Conservation (phyloP, 2,329 filamentous ascomycete species). For the Lecanicillium sp. region DNA sequence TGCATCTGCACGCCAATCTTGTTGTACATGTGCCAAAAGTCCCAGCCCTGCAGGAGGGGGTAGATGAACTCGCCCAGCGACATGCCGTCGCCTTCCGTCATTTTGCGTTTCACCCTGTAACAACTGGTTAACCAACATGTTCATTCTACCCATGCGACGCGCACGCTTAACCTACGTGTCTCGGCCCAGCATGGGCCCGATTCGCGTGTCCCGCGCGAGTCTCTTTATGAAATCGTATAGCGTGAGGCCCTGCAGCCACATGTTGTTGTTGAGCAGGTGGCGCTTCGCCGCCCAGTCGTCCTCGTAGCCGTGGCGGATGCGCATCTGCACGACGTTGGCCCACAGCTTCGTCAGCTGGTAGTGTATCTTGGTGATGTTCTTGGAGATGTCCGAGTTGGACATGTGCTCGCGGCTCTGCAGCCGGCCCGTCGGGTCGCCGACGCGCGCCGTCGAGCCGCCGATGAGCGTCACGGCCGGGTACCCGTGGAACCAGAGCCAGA, state of each 20-base stretch:
- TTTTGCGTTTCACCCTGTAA: constrained; percentile 64
- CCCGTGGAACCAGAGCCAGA: constrained; percentile 77
- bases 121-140: neutral
- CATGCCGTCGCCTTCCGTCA: constrained; percentile 86
- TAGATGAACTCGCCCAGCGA: constrained; percentile 91
- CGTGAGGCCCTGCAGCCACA: constrained; percentile 69
- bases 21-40: constrained; percentile 84
- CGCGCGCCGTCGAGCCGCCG: constrained; percentile 68
- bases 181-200: constrained; percentile 81
- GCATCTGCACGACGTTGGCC: constrained; percentile 63
- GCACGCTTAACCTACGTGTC: constrained; percentile 56
- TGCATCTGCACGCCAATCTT: constrained; percentile 69
- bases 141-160: neutral
- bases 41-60: constrained; percentile 89
- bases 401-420: constrained; percentile 54
- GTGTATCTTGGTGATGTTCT: constrained; percentile 63
- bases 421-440: constrained; percentile 73
- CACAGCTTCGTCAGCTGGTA: constrained; percentile 68
- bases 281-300: constrained; percentile 60
- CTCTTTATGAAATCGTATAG: constrained; percentile 70
- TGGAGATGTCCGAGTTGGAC: constrained; percentile 44
- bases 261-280: constrained; percentile 71
- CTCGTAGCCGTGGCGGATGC: constrained; percentile 57
- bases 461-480: constrained; percentile 61
- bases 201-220: constrained; percentile 65